These are phyloP conservation scores for Aeminium ludgeri DNA, from an alignment of 495 filamentous ascomycete genomes.

Conservation along the genomic window DNA sequence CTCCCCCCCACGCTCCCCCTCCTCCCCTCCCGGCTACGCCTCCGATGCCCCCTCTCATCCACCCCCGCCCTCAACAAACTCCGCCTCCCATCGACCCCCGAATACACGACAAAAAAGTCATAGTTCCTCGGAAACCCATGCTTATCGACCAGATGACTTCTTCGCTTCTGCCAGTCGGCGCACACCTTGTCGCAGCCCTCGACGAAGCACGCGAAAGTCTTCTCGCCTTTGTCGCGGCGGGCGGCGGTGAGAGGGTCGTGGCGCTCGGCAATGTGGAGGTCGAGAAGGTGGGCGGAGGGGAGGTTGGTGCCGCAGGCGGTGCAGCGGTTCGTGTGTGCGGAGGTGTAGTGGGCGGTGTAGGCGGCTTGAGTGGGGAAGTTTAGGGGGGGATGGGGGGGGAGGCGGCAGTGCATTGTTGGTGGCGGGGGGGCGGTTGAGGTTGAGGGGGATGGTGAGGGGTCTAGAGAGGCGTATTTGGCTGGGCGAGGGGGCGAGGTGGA, in stretches of 20 bases:
- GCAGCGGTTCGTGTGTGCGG: conserved; percentile 72
- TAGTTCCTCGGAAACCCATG: conserved; percentile 84
- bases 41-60: conserved; percentile 10
- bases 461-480: conserved; percentile 13
- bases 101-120: conserved; percentile 74
- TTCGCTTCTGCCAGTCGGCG: conserved; percentile 63
- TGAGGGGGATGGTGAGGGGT: neutral
- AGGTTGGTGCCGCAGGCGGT: conserved; percentile 53
- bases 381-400: conserved; percentile 61
- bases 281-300: conserved; percentile 40
- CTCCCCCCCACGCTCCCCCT: conserved; percentile 10
- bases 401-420: conserved; percentile 52
- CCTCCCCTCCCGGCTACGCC: conserved; percentile 16
- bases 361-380: conserved; percentile 60
- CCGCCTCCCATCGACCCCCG: conserved; percentile 68
- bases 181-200: conserved; percentile 78
- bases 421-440: neutral
- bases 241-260: conserved; percentile 66
- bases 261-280: conserved; percentile 78
- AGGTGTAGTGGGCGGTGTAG: conserved; percentile 74
- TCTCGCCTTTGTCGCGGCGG: conserved; percentile 63
- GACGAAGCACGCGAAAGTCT: conserved; percentile 84
- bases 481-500: no score
- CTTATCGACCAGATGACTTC: conserved; percentile 81
- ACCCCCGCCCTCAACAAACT: conserved; percentile 47